A percentile compares a stretch with the other conserved stretches of the same genome.
Evolutionary conservation across 345 rosid species (phyloP).

Genomic region (Mangifera indica): DNA sequence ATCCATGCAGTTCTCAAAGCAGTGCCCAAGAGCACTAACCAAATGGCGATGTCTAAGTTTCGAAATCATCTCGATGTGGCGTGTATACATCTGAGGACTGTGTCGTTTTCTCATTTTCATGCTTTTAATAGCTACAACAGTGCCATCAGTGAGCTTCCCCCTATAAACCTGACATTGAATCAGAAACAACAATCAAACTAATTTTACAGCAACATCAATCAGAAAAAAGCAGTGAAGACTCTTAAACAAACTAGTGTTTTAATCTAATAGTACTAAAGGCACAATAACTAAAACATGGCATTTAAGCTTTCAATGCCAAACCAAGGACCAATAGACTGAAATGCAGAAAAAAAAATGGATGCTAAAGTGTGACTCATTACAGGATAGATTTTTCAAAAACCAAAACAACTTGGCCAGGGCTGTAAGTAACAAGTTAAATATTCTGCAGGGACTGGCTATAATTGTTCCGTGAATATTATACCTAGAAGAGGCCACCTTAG

Average conservation of each 20-base stretch:
- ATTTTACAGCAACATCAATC: neutral
- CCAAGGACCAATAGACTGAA: no score
- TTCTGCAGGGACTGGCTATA: neutral
- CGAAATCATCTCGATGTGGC: conserved; percentile 49
- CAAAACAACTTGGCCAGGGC: no score
- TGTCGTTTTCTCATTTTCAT: conserved; percentile 39
- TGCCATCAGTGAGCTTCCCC: conserved; percentile 47
- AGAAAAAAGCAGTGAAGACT: neutral
- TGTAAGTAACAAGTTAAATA: no score
- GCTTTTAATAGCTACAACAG: conserved; percentile 38
- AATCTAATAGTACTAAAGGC: neutral
- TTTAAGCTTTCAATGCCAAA: no score
- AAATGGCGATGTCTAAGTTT: conserved; percentile 57
- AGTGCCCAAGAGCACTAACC: conserved; percentile 65
- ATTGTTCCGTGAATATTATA: no score
- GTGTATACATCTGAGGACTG: conserved; percentile 35
- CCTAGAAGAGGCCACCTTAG: neutral
- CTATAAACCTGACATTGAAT: conserved; percentile 37
- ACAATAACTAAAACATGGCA: neutral
- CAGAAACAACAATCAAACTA: neutral
- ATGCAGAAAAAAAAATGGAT: no score
- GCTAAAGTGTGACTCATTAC: no score
- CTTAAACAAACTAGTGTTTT: neutral
- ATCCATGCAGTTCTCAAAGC: conserved; percentile 40
- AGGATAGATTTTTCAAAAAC: no score